Base-by-base conservation (phyloP, 768 basidiomycete genomes). In the Mrakia blollopis region DNA sequence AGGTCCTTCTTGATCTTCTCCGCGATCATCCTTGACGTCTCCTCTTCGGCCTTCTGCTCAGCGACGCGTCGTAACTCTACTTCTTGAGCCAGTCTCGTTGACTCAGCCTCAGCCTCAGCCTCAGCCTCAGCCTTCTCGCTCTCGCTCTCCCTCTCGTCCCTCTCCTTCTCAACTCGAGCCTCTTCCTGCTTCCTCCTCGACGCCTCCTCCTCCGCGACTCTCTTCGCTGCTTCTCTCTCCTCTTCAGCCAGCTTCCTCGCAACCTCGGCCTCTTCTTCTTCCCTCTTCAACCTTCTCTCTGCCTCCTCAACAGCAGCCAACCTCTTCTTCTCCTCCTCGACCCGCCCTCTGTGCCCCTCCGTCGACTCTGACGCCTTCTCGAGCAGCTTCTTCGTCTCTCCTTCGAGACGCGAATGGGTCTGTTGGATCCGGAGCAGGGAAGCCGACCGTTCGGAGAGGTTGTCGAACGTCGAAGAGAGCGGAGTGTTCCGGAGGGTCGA, bases 1-100 rank as follows among this genome's bases (percentile, higher is more conserved):
- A 68, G 65, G 13, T 68, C 65, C 14, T 39, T 35, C 65, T 68
- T 25, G 37, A 68, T 39, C 65, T 68, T 35, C 21, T 35, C 65
- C 16, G 65, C 65, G 39, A 68, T 44, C 18, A 25, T 44, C 35
- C 35, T 41, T 18, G 25, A 39, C 25, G 8, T 21, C 37, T 39
- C 37, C 65, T 68, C 65, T 10, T 39, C 37, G 18, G 23, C 65
- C 3, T 21, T 3, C 18, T 39, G 30, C 23, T n/a, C 60, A 11
- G n/a, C 60, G 3, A n/a, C 60, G 60, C 60, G 60, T 37, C 28
- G 62, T 32, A 16, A 32, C 28, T 63, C 30, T 32, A 5, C 10
- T 32, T 37, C 32, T 7, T 61, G 4, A 4, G n/a, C n/a, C 16
- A 32, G n/a, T 4, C 60, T 6, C 23, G 6, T 61, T 18, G 47